A percentile compares a stretch with the other conserved stretches of the same genome.
Evolutionary conservation across 495 filamentous ascomycete genomes (phyloP).

Genomic region (Lasiosphaeria hispida): DNA sequence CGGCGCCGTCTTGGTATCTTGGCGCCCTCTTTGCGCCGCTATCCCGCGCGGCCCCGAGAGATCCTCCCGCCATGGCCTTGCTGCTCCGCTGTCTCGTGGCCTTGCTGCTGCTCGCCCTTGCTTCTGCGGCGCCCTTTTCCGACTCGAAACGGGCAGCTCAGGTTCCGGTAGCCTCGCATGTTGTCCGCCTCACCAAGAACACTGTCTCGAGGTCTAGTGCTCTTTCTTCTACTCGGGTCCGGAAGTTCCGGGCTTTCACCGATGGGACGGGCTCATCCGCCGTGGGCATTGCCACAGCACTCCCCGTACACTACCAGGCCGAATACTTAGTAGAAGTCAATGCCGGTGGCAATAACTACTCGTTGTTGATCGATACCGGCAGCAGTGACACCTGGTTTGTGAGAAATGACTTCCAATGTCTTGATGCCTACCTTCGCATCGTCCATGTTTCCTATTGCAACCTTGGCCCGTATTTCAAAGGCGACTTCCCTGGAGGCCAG

Average conservation of each 20-base stretch:
- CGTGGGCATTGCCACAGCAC: slow-evolving; percentile 20
- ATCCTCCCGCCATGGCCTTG: slow-evolving; percentile 3
- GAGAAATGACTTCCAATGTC: slow-evolving; percentile 47
- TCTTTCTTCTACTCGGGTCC: background rate
- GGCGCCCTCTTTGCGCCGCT: background rate
- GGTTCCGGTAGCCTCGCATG: slow-evolving; percentile 12
- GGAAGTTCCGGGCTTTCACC: background rate
- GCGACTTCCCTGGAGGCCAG: slow-evolving; percentile 39
- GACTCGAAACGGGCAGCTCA: background rate
- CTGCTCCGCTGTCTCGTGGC: background rate
- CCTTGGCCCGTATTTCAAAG: slow-evolving; percentile 44
- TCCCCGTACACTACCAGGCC: slow-evolving; percentile 23
- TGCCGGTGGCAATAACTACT: slow-evolving; percentile 43
- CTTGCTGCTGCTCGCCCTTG: slow-evolving; percentile 3
- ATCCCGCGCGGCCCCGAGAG: background rate
- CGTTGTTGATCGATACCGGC: slow-evolving; percentile 58
- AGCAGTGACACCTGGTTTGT: slow-evolving; percentile 62
- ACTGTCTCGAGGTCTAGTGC: slow-evolving; percentile 4
- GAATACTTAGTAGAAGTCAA: slow-evolving; percentile 35
- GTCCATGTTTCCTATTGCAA: slow-evolving; percentile 40
- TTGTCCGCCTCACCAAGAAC: slow-evolving; percentile 6
- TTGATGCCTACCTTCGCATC: slow-evolving; percentile 28
- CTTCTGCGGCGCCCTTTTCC: slow-evolving; percentile 8
- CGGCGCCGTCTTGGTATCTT: background rate
- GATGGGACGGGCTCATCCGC: background rate